Conservation (phyloP, 768 basidiomycete species). For the Phylloporus arenicola region DNA sequence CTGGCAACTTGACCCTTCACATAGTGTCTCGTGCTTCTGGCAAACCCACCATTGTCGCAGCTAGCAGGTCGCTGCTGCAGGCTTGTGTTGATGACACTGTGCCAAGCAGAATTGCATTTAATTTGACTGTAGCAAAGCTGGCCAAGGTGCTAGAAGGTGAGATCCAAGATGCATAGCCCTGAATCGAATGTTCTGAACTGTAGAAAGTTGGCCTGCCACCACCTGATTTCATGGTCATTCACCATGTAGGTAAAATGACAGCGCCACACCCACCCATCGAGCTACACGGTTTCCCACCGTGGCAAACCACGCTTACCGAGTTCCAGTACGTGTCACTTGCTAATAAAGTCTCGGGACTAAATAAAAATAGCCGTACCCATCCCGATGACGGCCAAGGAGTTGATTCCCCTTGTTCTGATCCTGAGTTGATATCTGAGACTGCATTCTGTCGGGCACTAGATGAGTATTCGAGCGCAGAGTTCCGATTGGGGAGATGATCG, state of each 20-base stretch:
- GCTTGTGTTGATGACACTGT: slow-evolving; percentile 3
- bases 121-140: slow-evolving; percentile 42
- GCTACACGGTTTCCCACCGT: slow-evolving; percentile 74
- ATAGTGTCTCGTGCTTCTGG: slow-evolving; percentile 55
- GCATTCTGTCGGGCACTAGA: slow-evolving; percentile 69
- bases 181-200: slow-evolving; percentile 28
- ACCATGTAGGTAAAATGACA: slow-evolving; percentile 43
- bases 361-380: slow-evolving; percentile 18
- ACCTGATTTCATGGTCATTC: slow-evolving; percentile 76
- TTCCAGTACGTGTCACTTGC: slow-evolving; percentile 51
- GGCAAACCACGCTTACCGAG: slow-evolving; percentile 80
- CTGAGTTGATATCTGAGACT: slow-evolving; percentile 41
- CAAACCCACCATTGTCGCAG: slow-evolving; percentile 60
- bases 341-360: neutral
- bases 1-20: slow-evolving; percentile 41
- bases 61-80: slow-evolving; percentile 43
- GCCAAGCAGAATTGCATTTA: slow-evolving; percentile 18
- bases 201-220: slow-evolving; percentile 49
- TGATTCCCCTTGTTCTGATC: neutral
- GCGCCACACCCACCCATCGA: slow-evolving; percentile 47
- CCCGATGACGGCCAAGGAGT: slow-evolving; percentile 9
- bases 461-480: slow-evolving; percentile 67
- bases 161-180: slow-evolving; percentile 8
- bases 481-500: slow-evolving; percentile 67
- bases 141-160: slow-evolving; percentile 56